A percentile compares a stretch with the other conserved stretches of the same genome.
These are phyloP conservation scores for Plectranthus barbatus DNA, from an alignment of 257 asterid genomes.

Conservation along the genomic window DNA sequence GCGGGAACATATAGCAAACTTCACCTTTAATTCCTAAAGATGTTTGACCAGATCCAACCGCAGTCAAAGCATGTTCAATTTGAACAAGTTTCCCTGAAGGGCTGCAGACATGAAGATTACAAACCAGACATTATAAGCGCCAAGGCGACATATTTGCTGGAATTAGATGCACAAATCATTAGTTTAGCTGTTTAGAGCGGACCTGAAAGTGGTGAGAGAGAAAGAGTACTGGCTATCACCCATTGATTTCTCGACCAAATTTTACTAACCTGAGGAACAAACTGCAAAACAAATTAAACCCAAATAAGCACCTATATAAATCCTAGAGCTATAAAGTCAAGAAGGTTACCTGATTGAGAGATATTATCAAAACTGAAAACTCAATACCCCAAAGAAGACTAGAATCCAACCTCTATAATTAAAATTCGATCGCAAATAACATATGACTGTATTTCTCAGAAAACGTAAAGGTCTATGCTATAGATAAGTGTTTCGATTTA, in stretches of 20 bases:
- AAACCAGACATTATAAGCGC: neutral
- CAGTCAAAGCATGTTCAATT: slow-evolving; percentile 96
- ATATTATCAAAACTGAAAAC: neutral
- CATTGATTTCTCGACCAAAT: slow-evolving; percentile 34
- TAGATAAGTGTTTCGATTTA: neutral
- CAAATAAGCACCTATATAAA: neutral
- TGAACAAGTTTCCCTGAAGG: slow-evolving; percentile 99
- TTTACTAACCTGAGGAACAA: slow-evolving; percentile 8
- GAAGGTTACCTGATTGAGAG: neutral
- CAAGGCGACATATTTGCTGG: neutral
- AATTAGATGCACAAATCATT: neutral
- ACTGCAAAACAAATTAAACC: neutral
- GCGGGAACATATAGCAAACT: neutral
- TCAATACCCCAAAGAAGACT: neutral
- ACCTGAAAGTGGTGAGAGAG: slow-evolving; percentile 99
- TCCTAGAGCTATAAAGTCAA: neutral
- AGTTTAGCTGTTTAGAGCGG: neutral
- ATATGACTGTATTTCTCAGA: neutral
- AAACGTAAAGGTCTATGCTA: neutral
- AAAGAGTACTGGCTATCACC: slow-evolving; percentile 99
- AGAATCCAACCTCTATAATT: neutral
- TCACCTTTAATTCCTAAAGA: slow-evolving; percentile 95
- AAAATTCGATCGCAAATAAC: neutral
- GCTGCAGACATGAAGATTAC: slow-evolving; percentile 26
- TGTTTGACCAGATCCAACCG: slow-evolving; percentile 99